These are phyloP conservation scores for Nemania sp. DNA, from an alignment of 2,329 filamentous ascomycete species.

Conservation along the genomic window DNA sequence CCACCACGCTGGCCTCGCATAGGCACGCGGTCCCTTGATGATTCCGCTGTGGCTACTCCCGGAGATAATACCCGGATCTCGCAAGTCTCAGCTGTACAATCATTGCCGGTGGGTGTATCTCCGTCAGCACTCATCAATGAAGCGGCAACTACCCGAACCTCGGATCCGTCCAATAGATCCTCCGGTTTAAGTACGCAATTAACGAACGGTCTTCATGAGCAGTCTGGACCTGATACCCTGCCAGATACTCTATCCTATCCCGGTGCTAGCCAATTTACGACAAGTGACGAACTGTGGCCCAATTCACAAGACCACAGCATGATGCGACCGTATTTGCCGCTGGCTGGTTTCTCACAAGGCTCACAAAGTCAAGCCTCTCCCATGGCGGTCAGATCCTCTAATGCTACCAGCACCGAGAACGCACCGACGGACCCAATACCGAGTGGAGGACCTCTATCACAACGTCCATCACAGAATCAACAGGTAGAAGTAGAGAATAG, in stretches of 20 bases:
- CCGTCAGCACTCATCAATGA: conserved; percentile 72
- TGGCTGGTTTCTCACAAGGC: conserved; percentile 40
- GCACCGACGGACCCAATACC: conserved; percentile 46
- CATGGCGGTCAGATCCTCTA: conserved; percentile 41
- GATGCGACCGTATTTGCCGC: conserved; percentile 44
- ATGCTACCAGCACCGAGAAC: conserved; percentile 43
- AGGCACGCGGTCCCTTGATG: conserved; percentile 37
- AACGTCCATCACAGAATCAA: conserved; percentile 42
- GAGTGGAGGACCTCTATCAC: conserved; percentile 41
- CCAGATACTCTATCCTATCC: conserved; percentile 56
- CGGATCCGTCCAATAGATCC: conserved; percentile 66
- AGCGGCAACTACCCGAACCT: conserved; percentile 91
- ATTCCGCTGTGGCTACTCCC: conserved; percentile 45
- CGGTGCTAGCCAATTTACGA: conserved; percentile 49
- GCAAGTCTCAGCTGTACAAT: conserved; percentile 63
- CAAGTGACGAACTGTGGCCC: conserved; percentile 58
- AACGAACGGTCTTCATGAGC: conserved; percentile 66
- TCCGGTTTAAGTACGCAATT: conserved; percentile 72
- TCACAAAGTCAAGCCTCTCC: conserved; percentile 41
- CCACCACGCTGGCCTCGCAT: conserved; percentile 49
- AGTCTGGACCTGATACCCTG: conserved; percentile 44
- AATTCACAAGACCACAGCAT: conserved; percentile 62
- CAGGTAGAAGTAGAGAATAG: conserved; percentile 49
- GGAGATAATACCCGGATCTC: conserved; percentile 62
- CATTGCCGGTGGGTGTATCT: conserved; percentile 60